phyloP scores from a whole-genome alignment of 2,329 filamentous ascomycete species.

The Cryoendolithus antarcticus region DNA sequence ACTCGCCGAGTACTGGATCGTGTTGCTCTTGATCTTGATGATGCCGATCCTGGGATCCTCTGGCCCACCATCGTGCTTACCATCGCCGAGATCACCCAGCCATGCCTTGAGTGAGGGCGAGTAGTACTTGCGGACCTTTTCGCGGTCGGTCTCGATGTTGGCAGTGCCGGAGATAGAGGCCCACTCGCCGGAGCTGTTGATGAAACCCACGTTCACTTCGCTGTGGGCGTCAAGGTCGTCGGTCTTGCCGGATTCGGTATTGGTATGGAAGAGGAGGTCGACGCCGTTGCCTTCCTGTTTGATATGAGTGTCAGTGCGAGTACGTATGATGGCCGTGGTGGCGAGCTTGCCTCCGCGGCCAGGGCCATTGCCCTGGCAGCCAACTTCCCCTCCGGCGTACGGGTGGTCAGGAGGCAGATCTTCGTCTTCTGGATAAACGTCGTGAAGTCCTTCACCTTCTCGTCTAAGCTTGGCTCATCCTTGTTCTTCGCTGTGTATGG shows the following conservation, averaged over 20 bases:
- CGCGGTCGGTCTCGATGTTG: constrained; percentile 55
- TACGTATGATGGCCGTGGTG: no score
- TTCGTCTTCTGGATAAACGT: constrained; percentile 62
- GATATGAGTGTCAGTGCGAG: no score
- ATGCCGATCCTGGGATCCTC: constrained; percentile 72
- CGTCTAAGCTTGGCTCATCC: constrained; percentile 55
- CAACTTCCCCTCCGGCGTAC: constrained; percentile 52
- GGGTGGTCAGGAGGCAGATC: constrained; percentile 82
- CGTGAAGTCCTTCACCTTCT: constrained; percentile 64
- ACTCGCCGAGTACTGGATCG: constrained; percentile 15
- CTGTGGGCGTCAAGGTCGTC: constrained; percentile 62
- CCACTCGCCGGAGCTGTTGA: constrained; percentile 62
- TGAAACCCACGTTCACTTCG: constrained; percentile 70
- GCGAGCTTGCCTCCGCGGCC: constrained; percentile 47
- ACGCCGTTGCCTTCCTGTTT: constrained; percentile 61
- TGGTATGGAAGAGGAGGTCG: constrained; percentile 82
- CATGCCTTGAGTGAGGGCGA: constrained; percentile 63
- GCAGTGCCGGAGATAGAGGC: constrained; percentile 70
- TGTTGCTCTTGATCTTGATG: constrained; percentile 55
- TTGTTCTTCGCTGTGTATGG: constrained; percentile 70
- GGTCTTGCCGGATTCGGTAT: constrained; percentile 81
- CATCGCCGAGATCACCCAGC: constrained; percentile 76
- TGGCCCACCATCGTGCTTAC: constrained; percentile 67
- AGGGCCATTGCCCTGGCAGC: constrained; percentile 80
- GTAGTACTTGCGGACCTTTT: constrained; percentile 62